Conservation (phyloP, 257 asterid species). For the Nicotiana obtusifolia region DNA sequence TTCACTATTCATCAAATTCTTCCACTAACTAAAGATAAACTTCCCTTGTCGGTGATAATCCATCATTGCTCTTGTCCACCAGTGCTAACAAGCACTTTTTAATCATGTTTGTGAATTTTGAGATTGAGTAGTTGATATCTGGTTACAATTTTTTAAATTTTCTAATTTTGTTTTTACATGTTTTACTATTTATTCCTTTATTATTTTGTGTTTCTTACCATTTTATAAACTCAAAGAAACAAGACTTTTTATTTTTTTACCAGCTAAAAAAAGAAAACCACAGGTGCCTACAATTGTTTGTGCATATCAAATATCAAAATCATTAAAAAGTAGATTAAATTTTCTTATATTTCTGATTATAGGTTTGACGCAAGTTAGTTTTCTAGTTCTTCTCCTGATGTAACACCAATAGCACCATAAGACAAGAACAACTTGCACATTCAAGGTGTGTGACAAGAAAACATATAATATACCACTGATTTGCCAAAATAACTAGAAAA, state of each 20-base stretch:
- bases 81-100: not conserved
- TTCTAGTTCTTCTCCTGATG: not conserved
- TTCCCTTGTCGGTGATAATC: not conserved
- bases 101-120: not conserved
- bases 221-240: not conserved
- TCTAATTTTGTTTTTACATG: not conserved
- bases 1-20: not conserved
- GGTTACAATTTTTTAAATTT: not conserved
- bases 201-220: not conserved
- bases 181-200: not conserved
- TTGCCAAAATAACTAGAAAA: not conserved
- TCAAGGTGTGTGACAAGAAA: not conserved
- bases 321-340: not conserved
- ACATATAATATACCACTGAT: not conserved
- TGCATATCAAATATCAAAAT: not conserved
- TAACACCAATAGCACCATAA: slow-evolving; percentile 5
- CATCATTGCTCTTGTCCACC: not conserved
- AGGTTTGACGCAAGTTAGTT: not conserved
- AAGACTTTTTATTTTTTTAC: not conserved
- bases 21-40: not conserved
- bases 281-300: not conserved
- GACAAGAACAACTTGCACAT: not conserved
- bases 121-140: not conserved
- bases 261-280: not conserved
- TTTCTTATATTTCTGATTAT: not conserved